Evolutionary conservation across 345 rosid genomes (phyloP), one percentile per base, ranked within the genome.

Genomic region (Eutrema yunnanense): DNA sequence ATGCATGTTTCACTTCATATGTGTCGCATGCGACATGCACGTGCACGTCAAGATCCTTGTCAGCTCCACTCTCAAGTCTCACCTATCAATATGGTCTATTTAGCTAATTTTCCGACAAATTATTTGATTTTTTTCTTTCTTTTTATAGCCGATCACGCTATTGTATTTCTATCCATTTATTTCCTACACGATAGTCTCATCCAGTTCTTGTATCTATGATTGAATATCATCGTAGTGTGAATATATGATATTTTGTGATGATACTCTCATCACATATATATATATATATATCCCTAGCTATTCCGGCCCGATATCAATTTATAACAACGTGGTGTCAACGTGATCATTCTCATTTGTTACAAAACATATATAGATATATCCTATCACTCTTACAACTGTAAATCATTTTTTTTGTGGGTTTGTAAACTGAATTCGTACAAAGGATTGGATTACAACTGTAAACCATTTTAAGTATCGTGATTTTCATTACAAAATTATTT

Each of bases 11-110:
- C 27, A 60, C 40, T 54, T 16, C 63, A 36, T 36, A 6, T 50
- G 73, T 42, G 32, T 52, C 29, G 57, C 75, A 76, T 66, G 64
- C 41, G 55, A 70, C 49, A 71, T 19, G 62, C 75, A 76, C 80
- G 54, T 76, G 66, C 67, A 76, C 67, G 80, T 76, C 80, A 63
- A 76, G 72, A 76, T 71, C 75, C 48, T 70, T 71, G 74, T 70
- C 71, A 70, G 66, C 60, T 55, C 74, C 59, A 54, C 60, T 47
- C 74, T 70, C 75, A 62, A 68, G 33, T 55, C 74, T 68, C 48
- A 56, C 67, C 49, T 56, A 9, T 70, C 74, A 75, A 64, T 59
- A 40, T 41, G 80, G 40, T 43, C 75, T 70, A 76, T 63, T 47
- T 8, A 58, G 38, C 22, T 46, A 62, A 60, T 52, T 50, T 49